Conservation (phyloP, 2,329 filamentous ascomycete species). For the Colletotrichum sp. region DNA sequence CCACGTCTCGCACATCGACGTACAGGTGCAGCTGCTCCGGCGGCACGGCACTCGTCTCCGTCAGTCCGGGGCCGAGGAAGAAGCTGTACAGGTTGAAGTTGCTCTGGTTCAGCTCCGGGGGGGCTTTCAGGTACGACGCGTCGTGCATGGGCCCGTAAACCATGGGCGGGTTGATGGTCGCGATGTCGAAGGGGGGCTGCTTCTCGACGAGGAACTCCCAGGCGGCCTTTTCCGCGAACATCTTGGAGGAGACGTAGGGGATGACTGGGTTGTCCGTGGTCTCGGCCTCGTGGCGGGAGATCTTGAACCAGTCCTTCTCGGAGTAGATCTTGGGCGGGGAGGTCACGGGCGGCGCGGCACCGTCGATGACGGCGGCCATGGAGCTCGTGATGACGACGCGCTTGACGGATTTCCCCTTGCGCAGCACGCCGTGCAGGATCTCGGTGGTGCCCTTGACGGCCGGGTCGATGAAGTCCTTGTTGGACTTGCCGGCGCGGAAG, state of each 20-base stretch:
- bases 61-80: background rate
- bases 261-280: conserved; percentile 46
- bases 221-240: conserved; percentile 41
- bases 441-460: conserved; percentile 58
- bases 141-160: conserved; percentile 16
- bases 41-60: conserved; percentile 10
- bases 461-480: conserved; percentile 56
- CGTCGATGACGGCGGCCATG: conserved; percentile 48
- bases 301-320: conserved; percentile 49
- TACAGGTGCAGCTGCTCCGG: conserved; percentile 26
- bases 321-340: conserved; percentile 46
- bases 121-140: background rate
- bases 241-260: conserved; percentile 47
- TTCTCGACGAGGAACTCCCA: conserved; percentile 37
- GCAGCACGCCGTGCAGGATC: conserved; percentile 53
- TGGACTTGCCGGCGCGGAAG: conserved; percentile 61
- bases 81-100: conserved; percentile 6
- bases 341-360: conserved; percentile 34
- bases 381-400: conserved; percentile 63
- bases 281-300: background rate
- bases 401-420: conserved; percentile 57
- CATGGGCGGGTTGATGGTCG: conserved; percentile 29
- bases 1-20: conserved; percentile 31
- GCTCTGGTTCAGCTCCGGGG: conserved; percentile 4
- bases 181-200: conserved; percentile 39